Percentiles rank a stretch among this genome's conserved stretches.
phyloP scores from a whole-genome alignment of 2,329 filamentous ascomycete species.

The Pestalotiopsis sp. region DNA sequence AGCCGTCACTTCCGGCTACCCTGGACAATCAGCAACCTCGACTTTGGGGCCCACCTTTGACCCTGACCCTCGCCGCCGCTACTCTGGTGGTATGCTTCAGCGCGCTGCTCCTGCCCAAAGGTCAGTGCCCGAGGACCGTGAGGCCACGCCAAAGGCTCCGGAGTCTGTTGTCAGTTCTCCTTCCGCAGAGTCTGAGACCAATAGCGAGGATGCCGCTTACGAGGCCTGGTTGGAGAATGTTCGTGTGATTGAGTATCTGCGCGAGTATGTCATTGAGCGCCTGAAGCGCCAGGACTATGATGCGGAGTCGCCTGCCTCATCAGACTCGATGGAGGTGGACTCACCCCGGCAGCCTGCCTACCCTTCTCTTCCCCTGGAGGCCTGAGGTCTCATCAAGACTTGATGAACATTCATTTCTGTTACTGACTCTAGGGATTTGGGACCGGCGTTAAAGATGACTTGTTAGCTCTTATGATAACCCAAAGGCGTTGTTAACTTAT shows the following conservation, averaged over 20 bases:
- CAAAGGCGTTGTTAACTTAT: background rate
- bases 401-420: background rate
- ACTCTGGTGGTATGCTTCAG: conserved; percentile 69
- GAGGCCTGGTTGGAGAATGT: conserved; percentile 69
- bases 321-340: conserved; percentile 34
- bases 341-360: conserved; percentile 35
- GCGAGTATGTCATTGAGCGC: conserved; percentile 58
- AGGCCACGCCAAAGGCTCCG: conserved; percentile 44
- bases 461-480: background rate
- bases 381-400: background rate
- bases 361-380: conserved; percentile 30
- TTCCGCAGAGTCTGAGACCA: conserved; percentile 54
- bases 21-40: conserved; percentile 68
- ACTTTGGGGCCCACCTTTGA: conserved; percentile 71
- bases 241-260: conserved; percentile 63
- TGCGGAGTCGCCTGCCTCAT: conserved; percentile 31
- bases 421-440: background rate
- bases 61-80: conserved; percentile 63
- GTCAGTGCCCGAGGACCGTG: conserved; percentile 32
- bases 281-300: conserved; percentile 60
- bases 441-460: background rate
- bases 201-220: conserved; percentile 58
- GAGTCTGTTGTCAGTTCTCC: conserved; percentile 55
- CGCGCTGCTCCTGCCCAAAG: conserved; percentile 50
- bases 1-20: conserved; percentile 70